Conservation (phyloP, 805 yeast species). For the Kluyveromyces nonfermentans region DNA sequence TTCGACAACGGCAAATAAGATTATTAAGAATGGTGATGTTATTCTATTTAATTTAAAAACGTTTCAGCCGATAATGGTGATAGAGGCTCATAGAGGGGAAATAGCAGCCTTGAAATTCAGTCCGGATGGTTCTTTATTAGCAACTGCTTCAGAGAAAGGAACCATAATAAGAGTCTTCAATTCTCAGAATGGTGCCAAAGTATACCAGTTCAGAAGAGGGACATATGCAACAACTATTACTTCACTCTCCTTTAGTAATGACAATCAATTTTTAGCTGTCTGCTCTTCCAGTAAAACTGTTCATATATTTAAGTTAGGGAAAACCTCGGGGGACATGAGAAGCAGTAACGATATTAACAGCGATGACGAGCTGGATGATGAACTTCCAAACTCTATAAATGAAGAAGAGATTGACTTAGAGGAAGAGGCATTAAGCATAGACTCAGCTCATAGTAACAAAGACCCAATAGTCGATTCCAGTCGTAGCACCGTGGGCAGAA, state of each 20-base stretch:
- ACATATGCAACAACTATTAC: constrained; percentile 75
- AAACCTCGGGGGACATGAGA: constrained; percentile 5
- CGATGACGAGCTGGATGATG: constrained; percentile 30
- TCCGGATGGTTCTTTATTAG: constrained; percentile 53
- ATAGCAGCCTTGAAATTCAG: constrained; percentile 57
- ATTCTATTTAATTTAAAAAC: constrained; percentile 54
- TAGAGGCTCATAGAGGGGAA: constrained; percentile 66
- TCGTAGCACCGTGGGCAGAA: constrained; percentile 62
- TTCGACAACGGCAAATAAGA: constrained; percentile 3
- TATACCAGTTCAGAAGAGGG: constrained; percentile 69
- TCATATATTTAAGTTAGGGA: constrained; percentile 70
- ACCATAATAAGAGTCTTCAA: constrained; percentile 65
- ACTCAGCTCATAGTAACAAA: constrained; percentile 10
- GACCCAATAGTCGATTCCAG: constrained; percentile 68
- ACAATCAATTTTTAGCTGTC: constrained; percentile 66
- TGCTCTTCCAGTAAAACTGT: constrained; percentile 86
- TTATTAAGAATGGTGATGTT: constrained; percentile 48
- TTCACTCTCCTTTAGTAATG: constrained; percentile 65
- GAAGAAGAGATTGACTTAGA: constrained; percentile 27
- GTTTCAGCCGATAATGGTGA: constrained; percentile 54
- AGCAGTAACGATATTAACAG: constrained; percentile 18
- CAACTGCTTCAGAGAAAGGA: constrained; percentile 72
- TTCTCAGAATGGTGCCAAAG: constrained; percentile 50
- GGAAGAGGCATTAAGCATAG: constrained; percentile 7
- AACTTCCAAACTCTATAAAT: constrained; percentile 20